These are phyloP conservation scores for Xerocomus brunneocitrinus DNA, from an alignment of 768 basidiomycete species.

Conservation along the genomic window DNA sequence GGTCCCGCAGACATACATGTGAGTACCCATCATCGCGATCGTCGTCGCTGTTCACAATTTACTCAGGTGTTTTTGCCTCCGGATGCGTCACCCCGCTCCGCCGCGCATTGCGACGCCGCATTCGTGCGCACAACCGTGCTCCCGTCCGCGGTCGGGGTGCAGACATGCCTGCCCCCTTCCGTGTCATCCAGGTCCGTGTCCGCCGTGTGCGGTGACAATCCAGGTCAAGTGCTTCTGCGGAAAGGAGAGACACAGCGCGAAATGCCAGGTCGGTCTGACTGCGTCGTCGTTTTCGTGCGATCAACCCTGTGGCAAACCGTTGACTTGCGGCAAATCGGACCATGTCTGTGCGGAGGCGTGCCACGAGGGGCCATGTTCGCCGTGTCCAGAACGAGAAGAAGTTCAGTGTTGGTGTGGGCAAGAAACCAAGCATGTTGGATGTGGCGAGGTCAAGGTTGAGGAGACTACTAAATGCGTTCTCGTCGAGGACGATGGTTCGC, in stretches of 20 bases:
- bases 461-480: conserved; percentile 31
- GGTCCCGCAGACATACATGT: conserved; percentile 67
- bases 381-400: conserved; percentile 52
- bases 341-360: conserved; percentile 69
- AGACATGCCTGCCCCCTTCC: conserved; percentile 76
- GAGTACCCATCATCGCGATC: not conserved
- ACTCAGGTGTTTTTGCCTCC: conserved; percentile 79
- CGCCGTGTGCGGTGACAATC: conserved; percentile 82
- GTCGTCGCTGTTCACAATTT: not conserved
- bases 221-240: conserved; percentile 79
- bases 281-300: conserved; percentile 33
- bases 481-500: conserved; percentile 29
- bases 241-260: conserved; percentile 37
- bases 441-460: conserved; percentile 57
- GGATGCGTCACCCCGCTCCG: conserved; percentile 67
- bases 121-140: conserved; percentile 69
- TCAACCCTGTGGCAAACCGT: conserved; percentile 35
- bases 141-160: conserved; percentile 56
- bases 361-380: conserved; percentile 70
- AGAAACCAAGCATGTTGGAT: conserved; percentile 51
- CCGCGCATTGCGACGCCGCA: conserved; percentile 69
- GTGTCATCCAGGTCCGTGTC: conserved; percentile 97
- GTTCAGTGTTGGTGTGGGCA: conserved; percentile 81
- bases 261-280: conserved; percentile 46
- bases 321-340: conserved; percentile 60